Base-by-base conservation (phyloP, 352 stramenopile genomes). In the Phytophthora citrophthora region DNA sequence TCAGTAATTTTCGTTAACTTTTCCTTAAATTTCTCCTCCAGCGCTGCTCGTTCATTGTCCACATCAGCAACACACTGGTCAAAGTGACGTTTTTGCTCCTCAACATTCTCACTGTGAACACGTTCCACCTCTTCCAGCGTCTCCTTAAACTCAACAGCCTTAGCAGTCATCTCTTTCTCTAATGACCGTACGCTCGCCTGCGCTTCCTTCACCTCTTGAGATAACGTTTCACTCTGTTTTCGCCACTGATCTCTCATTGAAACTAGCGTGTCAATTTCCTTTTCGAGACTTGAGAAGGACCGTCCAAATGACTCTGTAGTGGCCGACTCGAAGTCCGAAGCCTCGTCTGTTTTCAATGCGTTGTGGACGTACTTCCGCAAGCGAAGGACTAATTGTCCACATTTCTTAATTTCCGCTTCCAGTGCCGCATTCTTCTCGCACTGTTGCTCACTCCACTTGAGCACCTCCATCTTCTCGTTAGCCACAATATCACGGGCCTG, bases 391-490 rank as follows among this genome's bases (percentile, higher is more conserved):
- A 72, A 52, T 0, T 58, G 39, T 1, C 64, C 63, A 29, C 74
- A 85, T 16, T 66, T 66, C 8, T 50, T 53, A 10, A 89, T 26
- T 43, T 88, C 71, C 15, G 41, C 29, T 26, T 82, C 69, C 20
- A 88, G 51, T 24, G 26, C 49, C 38, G 90, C 81, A 43, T 58
- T 83, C 62, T 83, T 82, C 46, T 76, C 71, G 44, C 79, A 89
- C 12, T 73, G 73, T 31, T 86, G 59, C 43, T 89, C 75, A 40
- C 79, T 85, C 83, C 83, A 90, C 44, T 81, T 68, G 18, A 92
- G 58, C 10, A 90, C 58, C 29, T 90, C 79, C 12, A 68, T 60
- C 55, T 90, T 90, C 54, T 92, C 83, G 12, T 82, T 67, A 5
- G 39, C 64, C n/a, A 70, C 58, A 24, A 92, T 89, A n/a, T 90